Conservation (phyloP, 257 asterid genomes). For the Ehretia macrophylla region DNA sequence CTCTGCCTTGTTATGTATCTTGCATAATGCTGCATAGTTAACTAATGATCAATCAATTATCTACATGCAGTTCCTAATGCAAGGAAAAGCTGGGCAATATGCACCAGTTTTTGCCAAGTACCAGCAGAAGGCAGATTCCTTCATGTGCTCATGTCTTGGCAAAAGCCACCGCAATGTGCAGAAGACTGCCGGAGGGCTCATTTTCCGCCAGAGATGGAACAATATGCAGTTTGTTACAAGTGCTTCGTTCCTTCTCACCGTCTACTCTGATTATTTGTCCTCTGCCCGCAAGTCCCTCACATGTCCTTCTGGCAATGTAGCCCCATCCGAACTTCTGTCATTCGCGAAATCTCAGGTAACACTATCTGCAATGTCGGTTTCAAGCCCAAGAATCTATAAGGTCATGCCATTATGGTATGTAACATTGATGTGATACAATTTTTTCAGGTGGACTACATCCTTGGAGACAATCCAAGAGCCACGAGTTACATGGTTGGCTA, state of each 20-base stretch:
- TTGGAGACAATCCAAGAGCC: conserved; percentile 97
- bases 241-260: conserved; percentile 79
- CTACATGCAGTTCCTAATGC: conserved; percentile 68
- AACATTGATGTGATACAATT: not conserved
- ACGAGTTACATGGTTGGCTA: conserved; percentile 99
- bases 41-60: not conserved
- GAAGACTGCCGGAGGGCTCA: conserved; percentile 87
- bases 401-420: not conserved
- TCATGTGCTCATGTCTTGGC: conserved; percentile 92
- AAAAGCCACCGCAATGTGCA: conserved; percentile 75
- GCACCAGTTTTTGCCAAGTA: conserved; percentile 50
- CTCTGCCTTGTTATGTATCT: too few species aligned
- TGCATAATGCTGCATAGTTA: not conserved
- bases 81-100: conserved; percentile 62
- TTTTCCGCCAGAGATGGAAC: conserved; percentile 93
- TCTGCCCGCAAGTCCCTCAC: conserved; percentile 72
- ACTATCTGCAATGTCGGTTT: not conserved
- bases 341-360: conserved; percentile 89
- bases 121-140: conserved; percentile 80
- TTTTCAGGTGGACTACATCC: conserved; percentile 85
- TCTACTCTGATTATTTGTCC: conserved; percentile 78
- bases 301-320: conserved; percentile 52
- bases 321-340: conserved; percentile 67
- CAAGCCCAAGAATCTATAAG: not conserved
- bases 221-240: conserved; percentile 95